Conservation (phyloP, 169 alveolate species). For the Babesia ovis region DNA sequence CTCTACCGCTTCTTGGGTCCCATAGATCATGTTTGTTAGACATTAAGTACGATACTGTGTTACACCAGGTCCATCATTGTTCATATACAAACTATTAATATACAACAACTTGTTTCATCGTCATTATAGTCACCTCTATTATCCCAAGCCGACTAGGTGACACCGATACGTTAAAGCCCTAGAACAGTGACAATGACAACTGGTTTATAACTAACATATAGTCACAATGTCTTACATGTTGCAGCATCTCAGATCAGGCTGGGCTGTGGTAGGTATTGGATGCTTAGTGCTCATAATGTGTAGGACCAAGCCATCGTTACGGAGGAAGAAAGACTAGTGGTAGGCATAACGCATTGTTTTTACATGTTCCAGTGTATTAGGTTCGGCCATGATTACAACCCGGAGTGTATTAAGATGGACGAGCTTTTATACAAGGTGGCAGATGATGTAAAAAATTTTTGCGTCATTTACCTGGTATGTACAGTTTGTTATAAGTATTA, state of each 20-base stretch:
- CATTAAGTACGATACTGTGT: too few species aligned
- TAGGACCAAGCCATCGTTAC: slow-evolving; percentile 95
- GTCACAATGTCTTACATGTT: slow-evolving; percentile 95
- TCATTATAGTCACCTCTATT: too few species aligned
- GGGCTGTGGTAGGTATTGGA: slow-evolving; percentile 90
- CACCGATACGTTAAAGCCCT: too few species aligned
- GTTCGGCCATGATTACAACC: slow-evolving; percentile 97
- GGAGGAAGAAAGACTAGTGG: slow-evolving; percentile 96
- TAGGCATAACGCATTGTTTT: slow-evolving; percentile 23
- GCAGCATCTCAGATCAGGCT: slow-evolving; percentile 96
- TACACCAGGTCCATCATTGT: too few species aligned
- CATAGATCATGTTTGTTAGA: too few species aligned
- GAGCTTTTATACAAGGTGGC: slow-evolving; percentile 94
- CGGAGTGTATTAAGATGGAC: slow-evolving; percentile 98
- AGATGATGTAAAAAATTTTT: slow-evolving; percentile 94
- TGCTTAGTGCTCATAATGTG: neutral
- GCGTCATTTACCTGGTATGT: slow-evolving; percentile 94
- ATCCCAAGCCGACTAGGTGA: too few species aligned
- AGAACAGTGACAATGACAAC: too few species aligned
- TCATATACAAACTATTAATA: too few species aligned
- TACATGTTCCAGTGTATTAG: slow-evolving; percentile 84
- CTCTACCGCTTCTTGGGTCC: too few species aligned
- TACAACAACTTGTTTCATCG: too few species aligned
- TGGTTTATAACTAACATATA: too few species aligned
- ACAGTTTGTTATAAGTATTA: too few species aligned